Evolutionary conservation across 2,329 filamentous ascomycete genomes (phyloP).

Genomic region (Aspergillus sp.): DNA sequence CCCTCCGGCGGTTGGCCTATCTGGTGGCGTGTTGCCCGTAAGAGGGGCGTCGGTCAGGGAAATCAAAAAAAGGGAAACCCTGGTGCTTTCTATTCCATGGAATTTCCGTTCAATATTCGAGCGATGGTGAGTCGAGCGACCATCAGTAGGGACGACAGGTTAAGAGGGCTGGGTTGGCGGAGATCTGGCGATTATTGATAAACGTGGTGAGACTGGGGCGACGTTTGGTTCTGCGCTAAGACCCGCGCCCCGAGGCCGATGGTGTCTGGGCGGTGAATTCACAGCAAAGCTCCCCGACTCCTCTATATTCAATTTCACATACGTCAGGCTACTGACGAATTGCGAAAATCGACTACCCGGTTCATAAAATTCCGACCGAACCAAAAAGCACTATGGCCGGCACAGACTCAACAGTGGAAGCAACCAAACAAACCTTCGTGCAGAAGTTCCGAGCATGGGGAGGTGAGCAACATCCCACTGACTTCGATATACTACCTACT

Average conservation of each 20-base stretch:
- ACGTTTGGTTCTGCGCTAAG: slow-evolving; percentile 23
- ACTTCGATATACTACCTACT: not conserved
- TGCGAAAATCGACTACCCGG: not conserved
- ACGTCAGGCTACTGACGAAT: not conserved
- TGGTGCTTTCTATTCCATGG: not conserved
- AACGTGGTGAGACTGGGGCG: slow-evolving; percentile 27
- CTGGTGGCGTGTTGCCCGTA: not conserved
- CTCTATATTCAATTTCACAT: not conserved
- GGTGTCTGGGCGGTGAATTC: slow-evolving; percentile 12
- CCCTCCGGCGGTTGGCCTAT: not conserved
- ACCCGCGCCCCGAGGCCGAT: slow-evolving; percentile 5
- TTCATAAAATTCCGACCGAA: not conserved
- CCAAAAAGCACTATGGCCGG: slow-evolving; percentile 23
- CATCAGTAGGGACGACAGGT: not conserved
- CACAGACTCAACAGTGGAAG: slow-evolving; percentile 28
- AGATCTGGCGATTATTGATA: slow-evolving; percentile 22
- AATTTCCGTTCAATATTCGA: not conserved
- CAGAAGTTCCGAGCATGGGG: slow-evolving; percentile 43
- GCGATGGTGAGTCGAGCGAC: not conserved
- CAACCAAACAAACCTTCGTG: slow-evolving; percentile 39
- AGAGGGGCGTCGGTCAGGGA: not conserved
- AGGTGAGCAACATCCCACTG: slow-evolving; percentile 30
- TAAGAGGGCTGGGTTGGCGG: slow-evolving; percentile 1
- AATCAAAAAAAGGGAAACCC: not conserved
- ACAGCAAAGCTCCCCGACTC: not conserved